Conservation (phyloP, 495 filamentous ascomycete species). For the Penicillium argentinense region DNA sequence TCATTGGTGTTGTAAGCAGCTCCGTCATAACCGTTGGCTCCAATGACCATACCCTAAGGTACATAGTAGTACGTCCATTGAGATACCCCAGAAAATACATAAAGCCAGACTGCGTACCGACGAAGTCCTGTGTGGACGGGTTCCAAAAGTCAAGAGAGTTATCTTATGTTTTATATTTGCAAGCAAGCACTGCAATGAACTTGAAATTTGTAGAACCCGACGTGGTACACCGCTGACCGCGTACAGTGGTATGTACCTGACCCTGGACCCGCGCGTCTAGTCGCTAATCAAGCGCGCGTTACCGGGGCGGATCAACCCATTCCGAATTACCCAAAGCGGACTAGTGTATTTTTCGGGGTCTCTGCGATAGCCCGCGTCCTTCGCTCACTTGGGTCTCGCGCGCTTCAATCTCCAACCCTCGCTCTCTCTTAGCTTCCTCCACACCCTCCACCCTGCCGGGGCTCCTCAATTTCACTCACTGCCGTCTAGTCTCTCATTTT, state of each 20-base stretch:
- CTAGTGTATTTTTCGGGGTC: constrained; percentile 47
- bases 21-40: too few relatives aligned
- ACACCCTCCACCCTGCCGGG: constrained; percentile 31
- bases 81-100: too few relatives aligned
- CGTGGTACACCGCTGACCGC: too few relatives aligned
- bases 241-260: neutral
- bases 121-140: too few relatives aligned
- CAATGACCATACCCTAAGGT: too few relatives aligned
- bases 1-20: too few relatives aligned
- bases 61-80: too few relatives aligned
- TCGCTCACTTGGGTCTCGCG: constrained; percentile 34
- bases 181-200: too few relatives aligned
- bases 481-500: constrained; percentile 57
- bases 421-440: constrained; percentile 44
- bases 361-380: constrained; percentile 37
- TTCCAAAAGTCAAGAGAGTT: too few relatives aligned
- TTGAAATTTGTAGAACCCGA: too few relatives aligned
- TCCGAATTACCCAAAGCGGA: constrained; percentile 33
- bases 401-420: constrained; percentile 34
- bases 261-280: constrained; percentile 2
- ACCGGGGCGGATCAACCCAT: constrained; percentile 30
- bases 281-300: constrained; percentile 9
- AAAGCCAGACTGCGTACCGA: too few relatives aligned
- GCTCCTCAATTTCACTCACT: constrained; percentile 56
- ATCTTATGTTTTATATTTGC: too few relatives aligned